Conservation (phyloP, 371 early-diverging fungal species). For the Mucor saturninus region DNA sequence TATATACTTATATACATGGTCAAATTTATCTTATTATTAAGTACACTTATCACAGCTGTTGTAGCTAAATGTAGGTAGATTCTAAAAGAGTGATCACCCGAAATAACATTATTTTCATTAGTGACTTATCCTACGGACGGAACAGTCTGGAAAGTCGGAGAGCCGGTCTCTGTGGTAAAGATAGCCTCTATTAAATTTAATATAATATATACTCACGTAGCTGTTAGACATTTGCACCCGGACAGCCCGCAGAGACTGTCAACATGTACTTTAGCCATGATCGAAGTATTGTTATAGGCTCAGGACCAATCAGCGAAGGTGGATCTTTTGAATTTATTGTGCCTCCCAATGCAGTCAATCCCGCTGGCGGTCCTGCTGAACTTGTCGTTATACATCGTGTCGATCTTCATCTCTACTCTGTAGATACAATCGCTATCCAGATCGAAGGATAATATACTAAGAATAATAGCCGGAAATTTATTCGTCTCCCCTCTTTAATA, state of each 20-base stretch:
- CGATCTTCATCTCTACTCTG: slow-evolving; percentile 8
- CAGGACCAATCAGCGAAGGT: slow-evolving; percentile 10
- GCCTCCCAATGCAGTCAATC: slow-evolving; percentile 1
- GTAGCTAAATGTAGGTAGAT: too few species aligned
- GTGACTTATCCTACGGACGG: background rate
- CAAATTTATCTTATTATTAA: too few species aligned
- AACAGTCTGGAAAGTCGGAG: slow-evolving; percentile 16
- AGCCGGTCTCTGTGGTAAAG: slow-evolving; percentile 10
- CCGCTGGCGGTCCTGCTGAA: slow-evolving; percentile 9
- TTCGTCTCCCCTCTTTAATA: too few species aligned
- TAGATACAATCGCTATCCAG: slow-evolving; percentile 14
- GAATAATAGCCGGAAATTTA: too few species aligned
- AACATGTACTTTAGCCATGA: slow-evolving; percentile 18
- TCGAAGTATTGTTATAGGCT: slow-evolving; percentile 9
- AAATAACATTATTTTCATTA: too few species aligned
- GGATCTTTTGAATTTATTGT: slow-evolving; percentile 11
- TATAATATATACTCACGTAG: background rate
- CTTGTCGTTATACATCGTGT: slow-evolving; percentile 21
- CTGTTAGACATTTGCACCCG: slow-evolving; percentile 6
- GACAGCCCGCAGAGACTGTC: slow-evolving; percentile 11
- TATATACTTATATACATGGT: background rate
- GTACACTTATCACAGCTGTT: too few species aligned
- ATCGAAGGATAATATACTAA: background rate
- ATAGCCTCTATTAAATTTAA: too few species aligned
- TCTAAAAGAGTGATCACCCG: too few species aligned